These are phyloP conservation scores for Ceratocystis eucalypticola DNA, from an alignment of 2,329 filamentous ascomycete genomes.

Conservation along the genomic window DNA sequence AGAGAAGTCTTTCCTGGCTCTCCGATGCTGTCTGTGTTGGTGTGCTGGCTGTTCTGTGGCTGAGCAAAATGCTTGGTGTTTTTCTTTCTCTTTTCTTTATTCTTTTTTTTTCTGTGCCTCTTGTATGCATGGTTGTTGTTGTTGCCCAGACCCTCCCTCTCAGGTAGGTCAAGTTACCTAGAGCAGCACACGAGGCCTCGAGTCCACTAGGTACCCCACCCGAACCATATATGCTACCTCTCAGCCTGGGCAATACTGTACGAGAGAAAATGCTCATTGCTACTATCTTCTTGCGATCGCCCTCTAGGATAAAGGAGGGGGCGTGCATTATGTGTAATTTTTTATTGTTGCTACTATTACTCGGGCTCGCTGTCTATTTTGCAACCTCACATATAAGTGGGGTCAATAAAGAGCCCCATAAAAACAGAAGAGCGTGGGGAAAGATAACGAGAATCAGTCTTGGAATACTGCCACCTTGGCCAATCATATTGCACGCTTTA, in stretches of 20 bases:
- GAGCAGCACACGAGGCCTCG: no score
- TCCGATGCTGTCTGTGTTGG: background rate
- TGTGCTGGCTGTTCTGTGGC: no score
- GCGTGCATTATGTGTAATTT: background rate
- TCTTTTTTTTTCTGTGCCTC: no score
- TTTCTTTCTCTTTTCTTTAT: no score
- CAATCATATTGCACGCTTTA: background rate
- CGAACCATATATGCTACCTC: no score
- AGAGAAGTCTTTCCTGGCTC: background rate
- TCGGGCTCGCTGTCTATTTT: background rate
- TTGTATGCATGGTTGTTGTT: no score
- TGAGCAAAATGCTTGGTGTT: no score
- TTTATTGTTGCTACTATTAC: background rate
- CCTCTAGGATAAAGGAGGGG: background rate
- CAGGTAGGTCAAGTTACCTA: no score
- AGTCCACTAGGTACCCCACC: no score
- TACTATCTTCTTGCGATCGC: background rate
- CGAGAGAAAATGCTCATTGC: background rate
- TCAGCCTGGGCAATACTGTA: no score
- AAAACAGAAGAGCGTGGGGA: background rate
- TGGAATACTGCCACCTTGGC: background rate
- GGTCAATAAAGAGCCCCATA: background rate
- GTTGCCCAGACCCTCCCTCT: no score
- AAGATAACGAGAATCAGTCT: background rate
- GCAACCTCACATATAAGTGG: background rate